These are phyloP conservation scores for Xylaria venustula DNA, from an alignment of 495 filamentous ascomycete species.

Conservation along the genomic window DNA sequence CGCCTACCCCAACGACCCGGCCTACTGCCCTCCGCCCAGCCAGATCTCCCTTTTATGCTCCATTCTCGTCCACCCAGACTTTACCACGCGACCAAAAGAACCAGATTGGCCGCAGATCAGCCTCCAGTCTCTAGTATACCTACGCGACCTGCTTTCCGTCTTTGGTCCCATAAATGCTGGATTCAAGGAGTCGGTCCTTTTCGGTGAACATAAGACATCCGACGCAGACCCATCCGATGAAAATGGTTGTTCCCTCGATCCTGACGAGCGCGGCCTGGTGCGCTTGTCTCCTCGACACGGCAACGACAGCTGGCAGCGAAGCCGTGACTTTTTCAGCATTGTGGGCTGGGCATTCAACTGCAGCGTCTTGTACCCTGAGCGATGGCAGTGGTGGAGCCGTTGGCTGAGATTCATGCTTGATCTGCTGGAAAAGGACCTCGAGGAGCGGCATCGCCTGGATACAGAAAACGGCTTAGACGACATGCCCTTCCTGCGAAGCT, in stretches of 20 bases:
- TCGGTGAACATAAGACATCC: conserved; percentile 17
- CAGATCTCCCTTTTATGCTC: conserved; percentile 69
- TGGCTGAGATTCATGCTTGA: conserved; percentile 83
- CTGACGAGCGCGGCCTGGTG: conserved; percentile 46
- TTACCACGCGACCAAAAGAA: conserved; percentile 51
- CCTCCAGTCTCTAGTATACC: conserved; percentile 38
- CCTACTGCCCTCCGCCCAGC: conserved; percentile 47
- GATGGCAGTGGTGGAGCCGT: conserved; percentile 81
- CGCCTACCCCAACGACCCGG: conserved; percentile 35
- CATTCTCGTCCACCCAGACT: conserved; percentile 66
- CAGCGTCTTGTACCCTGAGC: conserved; percentile 62
- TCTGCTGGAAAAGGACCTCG: conserved; percentile 73
- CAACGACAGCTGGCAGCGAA: conserved; percentile 65
- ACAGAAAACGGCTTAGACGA: conserved; percentile 23
- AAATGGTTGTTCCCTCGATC: conserved; percentile 10
- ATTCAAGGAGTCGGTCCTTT: conserved; percentile 33
- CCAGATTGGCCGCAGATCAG: conserved; percentile 34
- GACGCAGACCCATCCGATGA: conserved; percentile 25
- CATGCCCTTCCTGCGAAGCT: conserved; percentile 31
- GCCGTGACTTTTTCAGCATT: conserved; percentile 83
- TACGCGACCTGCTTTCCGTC: conserved; percentile 37
- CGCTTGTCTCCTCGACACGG: conserved; percentile 51
- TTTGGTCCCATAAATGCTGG: conserved; percentile 44
- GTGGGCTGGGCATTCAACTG: conserved; percentile 96
- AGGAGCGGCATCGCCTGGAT: conserved; percentile 47